Percentiles rank a stretch among this genome's conserved stretches.
These are phyloP conservation scores for Capsella rubella DNA, from an alignment of 441 rosid genomes.

Conservation along the genomic window DNA sequence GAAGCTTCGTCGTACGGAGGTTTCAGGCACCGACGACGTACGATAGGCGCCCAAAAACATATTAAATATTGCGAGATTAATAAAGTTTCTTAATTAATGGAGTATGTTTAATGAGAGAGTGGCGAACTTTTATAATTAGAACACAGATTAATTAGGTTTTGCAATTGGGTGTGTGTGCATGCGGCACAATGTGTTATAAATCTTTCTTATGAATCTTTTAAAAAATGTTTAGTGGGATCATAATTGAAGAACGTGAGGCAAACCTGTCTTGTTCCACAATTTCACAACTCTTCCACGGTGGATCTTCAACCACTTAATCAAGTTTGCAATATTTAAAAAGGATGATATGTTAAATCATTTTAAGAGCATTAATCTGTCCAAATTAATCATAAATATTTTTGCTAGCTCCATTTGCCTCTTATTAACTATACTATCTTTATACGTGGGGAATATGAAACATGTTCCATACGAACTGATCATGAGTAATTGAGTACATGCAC, in stretches of 20 bases:
- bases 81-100: conserved; percentile 15
- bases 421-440: background rate
- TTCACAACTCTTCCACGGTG: conserved; percentile 45
- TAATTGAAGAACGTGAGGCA: conserved; percentile 63
- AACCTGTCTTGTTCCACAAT: conserved; percentile 52
- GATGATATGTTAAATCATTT: background rate
- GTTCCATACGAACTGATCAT: background rate
- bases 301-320: conserved; percentile 33
- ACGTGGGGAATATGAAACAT: background rate
- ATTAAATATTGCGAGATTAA: conserved; percentile 5
- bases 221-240: conserved; percentile 33
- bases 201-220: conserved; percentile 30
- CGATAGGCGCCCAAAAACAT: conserved; percentile 16
- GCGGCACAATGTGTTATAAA: conserved; percentile 46
- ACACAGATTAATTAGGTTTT: conserved; percentile 15
- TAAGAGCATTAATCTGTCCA: background rate
- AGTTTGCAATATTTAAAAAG: background rate
- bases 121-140: conserved; percentile 1
- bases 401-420: background rate
- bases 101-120: conserved; percentile 30
- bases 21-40: conserved; percentile 45
- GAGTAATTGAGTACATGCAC: background rate
- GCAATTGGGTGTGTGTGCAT: conserved; percentile 28
- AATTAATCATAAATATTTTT: background rate
- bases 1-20: conserved; percentile 46